Evolutionary conservation across 2,329 filamentous ascomycete genomes (phyloP).

Genomic region (Alternaria solani): DNA sequence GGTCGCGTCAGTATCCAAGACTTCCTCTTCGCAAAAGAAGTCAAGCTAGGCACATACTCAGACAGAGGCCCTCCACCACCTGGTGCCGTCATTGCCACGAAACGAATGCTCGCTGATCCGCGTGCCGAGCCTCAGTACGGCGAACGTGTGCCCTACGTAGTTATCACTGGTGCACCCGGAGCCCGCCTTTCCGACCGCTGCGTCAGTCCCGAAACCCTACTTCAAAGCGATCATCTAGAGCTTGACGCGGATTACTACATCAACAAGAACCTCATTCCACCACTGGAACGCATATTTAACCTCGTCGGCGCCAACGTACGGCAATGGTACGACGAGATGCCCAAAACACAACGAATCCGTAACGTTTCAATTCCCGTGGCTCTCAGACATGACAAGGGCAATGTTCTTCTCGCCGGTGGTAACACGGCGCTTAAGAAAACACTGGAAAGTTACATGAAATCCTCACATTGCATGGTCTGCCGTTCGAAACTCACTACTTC

Average conservation of each 20-base stretch:
- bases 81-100: constrained; percentile 86
- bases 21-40: constrained; percentile 94
- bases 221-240: constrained; percentile 77
- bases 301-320: constrained; percentile 91
- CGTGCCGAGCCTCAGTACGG: constrained; percentile 92
- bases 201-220: constrained; percentile 82
- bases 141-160: constrained; percentile 93
- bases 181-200: constrained; percentile 88
- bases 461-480: constrained; percentile 81
- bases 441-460: constrained; percentile 92
- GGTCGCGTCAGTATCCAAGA: constrained; percentile 90
- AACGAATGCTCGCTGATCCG: constrained; percentile 84
- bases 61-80: constrained; percentile 82
- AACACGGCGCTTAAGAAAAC: constrained; percentile 66
- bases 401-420: constrained; percentile 30
- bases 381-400: constrained; percentile 18
- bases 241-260: constrained; percentile 98
- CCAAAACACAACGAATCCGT: constrained; percentile 81
- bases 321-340: constrained; percentile 96
- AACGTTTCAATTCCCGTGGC: constrained; percentile 57
- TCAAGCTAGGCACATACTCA: constrained; percentile 87
- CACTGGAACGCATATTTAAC: constrained; percentile 94
- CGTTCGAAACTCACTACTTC: constrained; percentile 62
- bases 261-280: constrained; percentile 91
- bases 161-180: constrained; percentile 86